Evolutionary conservation across 192 early-diverging fungal genomes (phyloP), one percentile per base, ranked within the genome.

Genomic region (Spizellomyces punctatus): DNA sequence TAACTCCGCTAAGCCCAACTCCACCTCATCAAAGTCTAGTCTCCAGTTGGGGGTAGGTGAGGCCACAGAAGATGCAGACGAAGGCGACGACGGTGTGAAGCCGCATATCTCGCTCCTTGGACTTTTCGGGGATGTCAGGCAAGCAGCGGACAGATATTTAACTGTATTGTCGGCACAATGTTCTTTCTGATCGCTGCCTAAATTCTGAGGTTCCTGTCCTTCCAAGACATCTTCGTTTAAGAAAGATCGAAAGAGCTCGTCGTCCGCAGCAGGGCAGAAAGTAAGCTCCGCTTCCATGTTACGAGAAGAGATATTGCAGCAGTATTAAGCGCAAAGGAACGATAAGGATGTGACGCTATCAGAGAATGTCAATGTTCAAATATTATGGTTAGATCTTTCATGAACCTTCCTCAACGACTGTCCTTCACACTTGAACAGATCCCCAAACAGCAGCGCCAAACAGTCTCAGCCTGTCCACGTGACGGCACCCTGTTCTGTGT

Each of bases 241-340:
- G 66, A 75, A 75, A n/a, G 73, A 75, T 1, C 43, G 19, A 52
- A 75, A 63, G 41, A 75, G 66, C 22, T 68, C 66, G n/a, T 75
- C 73, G 64, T 74, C 72, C 21, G 64, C 36, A 48, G 64, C n/a
- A 6, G 46, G 5, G 42, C 54, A n/a, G n/a, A 56, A 56, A 19
- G 54, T 6, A 5, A 22, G 54, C 27, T 36, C 27, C 27, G 27
- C 27, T 36, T 36, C 27, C 27, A 36, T 36, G 27, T 36, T 36
- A 36, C 27, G 27, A 36, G 27, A 36, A 3, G 27, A 36, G 27
- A 36, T 0, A 36, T 36, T 36, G 27, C 27, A 36, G 27, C 27
- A 36, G 3, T 36, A 36, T 36, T 36, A 36, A 36, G 27, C 27
- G 27, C 27, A 36, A 36, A 36, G 27, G 27, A 3, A 36, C 27